Evolutionary conservation across 1,284 basidiomycete genomes (phyloP).

Genomic region (Kalmanozyma brasiliensis): DNA sequence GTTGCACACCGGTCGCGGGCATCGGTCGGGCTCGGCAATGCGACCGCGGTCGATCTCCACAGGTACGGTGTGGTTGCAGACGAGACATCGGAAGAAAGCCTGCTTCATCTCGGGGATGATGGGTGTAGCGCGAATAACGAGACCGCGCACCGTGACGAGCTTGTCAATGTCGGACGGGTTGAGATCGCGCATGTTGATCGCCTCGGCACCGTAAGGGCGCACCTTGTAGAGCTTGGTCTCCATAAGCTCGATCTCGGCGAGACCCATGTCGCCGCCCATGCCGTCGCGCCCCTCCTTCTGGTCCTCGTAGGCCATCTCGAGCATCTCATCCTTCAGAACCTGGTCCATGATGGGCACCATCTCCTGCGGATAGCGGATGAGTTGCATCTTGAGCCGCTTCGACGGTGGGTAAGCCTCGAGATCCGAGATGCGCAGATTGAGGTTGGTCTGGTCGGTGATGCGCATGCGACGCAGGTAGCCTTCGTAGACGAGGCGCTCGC

Average conservation of each 20-base stretch:
- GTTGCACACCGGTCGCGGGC: slow-evolving; percentile 90
- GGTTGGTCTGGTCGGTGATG: slow-evolving; percentile 82
- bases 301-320: slow-evolving; percentile 73
- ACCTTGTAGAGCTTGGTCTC: slow-evolving; percentile 82
- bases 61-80: slow-evolving; percentile 91
- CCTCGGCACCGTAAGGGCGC: slow-evolving; percentile 83
- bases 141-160: slow-evolving; percentile 91
- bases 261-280: slow-evolving; percentile 77
- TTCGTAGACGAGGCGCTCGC: slow-evolving; percentile 75
- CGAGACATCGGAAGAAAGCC: slow-evolving; percentile 97
- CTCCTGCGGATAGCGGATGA: slow-evolving; percentile 94
- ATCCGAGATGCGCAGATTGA: slow-evolving; percentile 91
- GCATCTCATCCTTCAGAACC: slow-evolving; percentile 80
- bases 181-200: slow-evolving; percentile 69
- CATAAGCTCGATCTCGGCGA: slow-evolving; percentile 61
- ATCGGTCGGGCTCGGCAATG: slow-evolving; percentile 89
- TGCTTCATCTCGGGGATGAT: slow-evolving; percentile 98
- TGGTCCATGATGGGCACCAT: slow-evolving; percentile 97
- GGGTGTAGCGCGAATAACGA: slow-evolving; percentile 95
- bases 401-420: slow-evolving; percentile 87
- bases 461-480: slow-evolving; percentile 86
- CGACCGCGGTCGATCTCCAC: slow-evolving; percentile 96
- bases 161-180: slow-evolving; percentile 70
- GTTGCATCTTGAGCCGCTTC: slow-evolving; percentile 75
- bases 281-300: slow-evolving; percentile 75